Percentiles rank a stretch among this genome's conserved stretches.
Conservation (phyloP, 2,329 filamentous ascomycete genomes). For the Pseudogymnoascus sp. region DNA sequence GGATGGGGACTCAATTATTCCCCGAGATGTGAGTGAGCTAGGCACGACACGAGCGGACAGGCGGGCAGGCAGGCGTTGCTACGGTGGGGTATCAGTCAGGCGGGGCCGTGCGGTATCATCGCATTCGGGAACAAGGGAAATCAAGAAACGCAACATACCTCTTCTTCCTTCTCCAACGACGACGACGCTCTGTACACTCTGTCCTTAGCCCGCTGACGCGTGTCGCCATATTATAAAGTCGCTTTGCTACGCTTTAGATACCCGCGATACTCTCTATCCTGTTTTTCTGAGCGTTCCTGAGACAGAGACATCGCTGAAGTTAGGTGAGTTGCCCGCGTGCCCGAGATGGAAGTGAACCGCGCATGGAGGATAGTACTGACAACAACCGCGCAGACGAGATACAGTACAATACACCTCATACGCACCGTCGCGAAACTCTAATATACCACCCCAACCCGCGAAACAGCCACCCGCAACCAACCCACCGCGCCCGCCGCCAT, state of each 20-base stretch:
- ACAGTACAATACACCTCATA: neutral
- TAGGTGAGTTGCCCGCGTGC: neutral
- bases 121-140: neutral
- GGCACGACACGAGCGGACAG: neutral
- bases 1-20: neutral
- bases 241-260: neutral
- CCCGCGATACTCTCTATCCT: neutral
- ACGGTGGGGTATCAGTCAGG: neutral
- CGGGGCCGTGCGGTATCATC: neutral
- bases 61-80: neutral
- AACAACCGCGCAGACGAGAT: neutral
- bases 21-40: neutral
- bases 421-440: neutral
- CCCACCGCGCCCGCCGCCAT: slow-evolving; percentile 33
- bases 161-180: neutral
- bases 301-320: neutral
- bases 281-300: neutral
- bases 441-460: neutral
- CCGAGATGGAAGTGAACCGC: neutral
- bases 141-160: neutral
- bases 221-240: neutral
- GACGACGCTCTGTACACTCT: neutral
- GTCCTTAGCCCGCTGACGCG: neutral
- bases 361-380: neutral
- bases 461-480: neutral